A percentile compares a stretch with the other conserved stretches of the same genome.
These are phyloP conservation scores for Astragalus membranaceus DNA, from an alignment of 306 rosid genomes.

Conservation along the genomic window DNA sequence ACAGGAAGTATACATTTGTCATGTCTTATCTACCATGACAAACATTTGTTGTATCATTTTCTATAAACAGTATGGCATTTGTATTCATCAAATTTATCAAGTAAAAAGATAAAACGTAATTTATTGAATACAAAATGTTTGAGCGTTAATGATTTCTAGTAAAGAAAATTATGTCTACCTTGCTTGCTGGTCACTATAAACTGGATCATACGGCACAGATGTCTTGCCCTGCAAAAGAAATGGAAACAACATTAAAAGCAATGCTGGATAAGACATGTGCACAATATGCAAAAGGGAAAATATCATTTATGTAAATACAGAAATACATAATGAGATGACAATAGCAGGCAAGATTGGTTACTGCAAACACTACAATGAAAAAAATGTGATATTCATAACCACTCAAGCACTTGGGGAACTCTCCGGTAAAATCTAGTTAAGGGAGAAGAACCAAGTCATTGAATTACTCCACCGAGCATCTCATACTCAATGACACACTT, in stretches of 20 bases:
- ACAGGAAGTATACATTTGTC: no score
- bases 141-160: neutral
- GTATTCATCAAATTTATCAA: neutral
- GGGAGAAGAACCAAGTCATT: no score
- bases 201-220: constrained; percentile 36
- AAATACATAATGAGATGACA: neutral
- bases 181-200: constrained; percentile 41
- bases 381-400: neutral
- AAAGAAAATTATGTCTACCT: constrained; percentile 26
- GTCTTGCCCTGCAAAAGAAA: constrained; percentile 36
- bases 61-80: neutral
- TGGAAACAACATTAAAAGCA: neutral
- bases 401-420: no score
- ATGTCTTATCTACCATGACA: neutral
- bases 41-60: neutral
- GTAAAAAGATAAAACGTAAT: neutral
- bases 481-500: no score
- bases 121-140: neutral
- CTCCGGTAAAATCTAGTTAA: no score
- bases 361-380: neutral
- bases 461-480: no score
- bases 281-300: neutral
- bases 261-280: neutral
- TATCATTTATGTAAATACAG: neutral
- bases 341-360: constrained; percentile 1